phyloP scores from a whole-genome alignment of 2,329 filamentous ascomycete genomes.

The Bipolaris victoriae region DNA sequence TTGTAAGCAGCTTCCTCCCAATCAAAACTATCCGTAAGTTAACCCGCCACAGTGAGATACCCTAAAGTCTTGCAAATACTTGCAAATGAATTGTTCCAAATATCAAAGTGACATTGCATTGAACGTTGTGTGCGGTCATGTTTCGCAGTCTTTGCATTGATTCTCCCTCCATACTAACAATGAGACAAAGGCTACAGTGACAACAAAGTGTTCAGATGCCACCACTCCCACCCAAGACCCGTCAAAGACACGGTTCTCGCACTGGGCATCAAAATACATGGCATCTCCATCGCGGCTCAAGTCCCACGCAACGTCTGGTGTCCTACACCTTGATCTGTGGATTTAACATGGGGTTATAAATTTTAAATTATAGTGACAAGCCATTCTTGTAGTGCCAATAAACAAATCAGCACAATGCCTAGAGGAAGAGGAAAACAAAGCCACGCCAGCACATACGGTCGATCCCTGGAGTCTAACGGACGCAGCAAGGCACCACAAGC shows the following conservation, averaged over 20 bases:
- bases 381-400: not conserved
- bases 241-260: slow-evolving; percentile 1
- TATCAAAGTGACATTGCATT: not conserved
- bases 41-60: slow-evolving; percentile 40
- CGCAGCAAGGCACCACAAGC: slow-evolving; percentile 21
- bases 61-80: slow-evolving; percentile 25
- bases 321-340: not conserved
- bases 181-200: slow-evolving; percentile 11
- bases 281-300: not conserved
- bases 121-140: not conserved
- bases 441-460: slow-evolving; percentile 7
- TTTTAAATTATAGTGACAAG: not conserved
- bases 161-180: not conserved
- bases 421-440: slow-evolving; percentile 23
- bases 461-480: not conserved
- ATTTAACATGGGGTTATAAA: too few species aligned
- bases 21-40: slow-evolving; percentile 18
- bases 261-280: not conserved
- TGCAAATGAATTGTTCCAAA: slow-evolving; percentile 10
- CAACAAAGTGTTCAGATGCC: not conserved
- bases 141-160: not conserved
- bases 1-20: slow-evolving; percentile 41
- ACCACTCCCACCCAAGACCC: slow-evolving; percentile 1
- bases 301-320: not conserved
- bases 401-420: slow-evolving; percentile 18